phyloP scores from a whole-genome alignment of 129 eudicot genomes.

The Calendula officinalis region DNA sequence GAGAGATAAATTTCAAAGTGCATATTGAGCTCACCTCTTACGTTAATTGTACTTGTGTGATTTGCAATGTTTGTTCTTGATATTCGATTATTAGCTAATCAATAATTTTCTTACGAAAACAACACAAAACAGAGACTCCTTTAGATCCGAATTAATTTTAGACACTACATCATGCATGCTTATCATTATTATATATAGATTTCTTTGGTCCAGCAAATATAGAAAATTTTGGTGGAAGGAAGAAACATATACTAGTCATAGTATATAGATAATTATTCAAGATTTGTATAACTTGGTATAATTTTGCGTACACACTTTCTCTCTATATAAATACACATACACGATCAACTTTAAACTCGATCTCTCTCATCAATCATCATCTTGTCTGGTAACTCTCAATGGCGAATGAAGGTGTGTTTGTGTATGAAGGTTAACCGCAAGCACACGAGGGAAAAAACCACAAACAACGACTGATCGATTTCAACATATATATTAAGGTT shows the following conservation, averaged over 20 bases:
- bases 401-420: constrained; percentile 13
- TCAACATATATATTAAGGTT: constrained; percentile 44
- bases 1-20: no score
- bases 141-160: no score
- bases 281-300: background rate
- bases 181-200: background rate
- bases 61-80: no score
- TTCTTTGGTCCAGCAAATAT: no score
- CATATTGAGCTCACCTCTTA: no score
- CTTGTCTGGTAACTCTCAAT: constrained; percentile 14
- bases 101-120: no score
- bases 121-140: no score
- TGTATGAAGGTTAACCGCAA: constrained; percentile 21
- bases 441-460: constrained; percentile 13
- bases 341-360: constrained; percentile 14
- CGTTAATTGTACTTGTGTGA: no score
- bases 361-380: constrained; percentile 19
- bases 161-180: background rate
- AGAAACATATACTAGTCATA: background rate
- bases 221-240: background rate
- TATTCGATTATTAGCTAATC: no score
- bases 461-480: constrained; percentile 20
- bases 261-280: no score
- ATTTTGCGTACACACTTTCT: background rate
- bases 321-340: background rate